These are phyloP conservation scores for Acorus gramineus DNA, from an alignment of 106 monocot genomes.

Conservation along the genomic window DNA sequence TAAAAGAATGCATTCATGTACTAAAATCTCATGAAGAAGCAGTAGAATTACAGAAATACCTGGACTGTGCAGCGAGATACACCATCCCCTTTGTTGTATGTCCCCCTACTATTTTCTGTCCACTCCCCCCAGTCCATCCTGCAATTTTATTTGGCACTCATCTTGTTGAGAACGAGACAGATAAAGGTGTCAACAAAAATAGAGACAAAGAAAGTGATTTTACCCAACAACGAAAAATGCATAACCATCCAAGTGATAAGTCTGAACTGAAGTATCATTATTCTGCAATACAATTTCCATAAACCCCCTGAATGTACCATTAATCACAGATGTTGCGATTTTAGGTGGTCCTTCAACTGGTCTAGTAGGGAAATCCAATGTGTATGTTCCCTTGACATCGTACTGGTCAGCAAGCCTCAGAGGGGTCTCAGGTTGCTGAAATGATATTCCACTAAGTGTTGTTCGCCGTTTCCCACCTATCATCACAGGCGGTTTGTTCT, in stretches of 20 bases:
- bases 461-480: constrained; percentile 53
- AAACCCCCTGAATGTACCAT: constrained; percentile 66
- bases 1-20: not conserved
- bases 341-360: constrained; percentile 32
- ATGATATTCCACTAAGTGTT: constrained; percentile 64
- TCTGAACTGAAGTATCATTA: constrained; percentile 64
- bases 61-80: constrained; percentile 64
- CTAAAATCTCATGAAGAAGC: not conserved
- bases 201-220: constrained; percentile 3
- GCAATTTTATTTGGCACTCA: not conserved
- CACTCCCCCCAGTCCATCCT: constrained; percentile 83
- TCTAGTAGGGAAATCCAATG: constrained; percentile 56
- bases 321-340: constrained; percentile 38
- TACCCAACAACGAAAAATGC: constrained; percentile 88
- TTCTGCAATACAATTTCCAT: constrained; percentile 82
- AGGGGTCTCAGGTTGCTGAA: constrained; percentile 40
- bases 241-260: constrained; percentile 80
- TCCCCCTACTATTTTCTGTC: constrained; percentile 48
- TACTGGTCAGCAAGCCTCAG: constrained; percentile 58
- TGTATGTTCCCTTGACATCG: constrained; percentile 45
- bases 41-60: constrained; percentile 16
- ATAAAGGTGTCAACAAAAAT: not conserved
- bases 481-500: constrained; percentile 31
- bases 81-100: constrained; percentile 80
- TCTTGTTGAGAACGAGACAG: not conserved